Base-by-base conservation (phyloP, 495 filamentous ascomycete species). In the Trichodelitschia bisporula region DNA sequence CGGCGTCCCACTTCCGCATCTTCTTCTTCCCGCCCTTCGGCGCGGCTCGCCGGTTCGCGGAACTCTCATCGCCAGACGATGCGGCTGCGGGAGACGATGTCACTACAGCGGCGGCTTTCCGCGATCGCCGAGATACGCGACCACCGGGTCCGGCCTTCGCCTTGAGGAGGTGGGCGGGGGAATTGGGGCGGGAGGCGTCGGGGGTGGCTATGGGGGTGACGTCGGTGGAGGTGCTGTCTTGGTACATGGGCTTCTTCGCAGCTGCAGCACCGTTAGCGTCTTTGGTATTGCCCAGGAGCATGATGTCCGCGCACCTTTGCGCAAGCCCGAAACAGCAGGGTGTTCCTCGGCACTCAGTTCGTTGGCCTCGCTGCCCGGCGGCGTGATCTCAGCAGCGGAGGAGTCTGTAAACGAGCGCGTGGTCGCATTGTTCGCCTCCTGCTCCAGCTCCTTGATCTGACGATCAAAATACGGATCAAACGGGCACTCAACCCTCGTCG, bases 401-500 rank as follows among this genome's bases (percentile, higher is more conserved):
- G 6, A 28, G 5, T 31, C 9, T 4, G 40, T 44, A 24, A 47
- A 39, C 13, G 42, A 38, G 32, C 51, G 53, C 12, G 49, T 46
- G 19, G 50, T 36, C 11, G 47, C 39, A 15, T 43, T 38, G 12
- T 54, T 57, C 19, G 52, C 53, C 33, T 57, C 52, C 28, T 56
- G 54, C 48, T 97, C 86, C 3, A 95, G 64, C 46, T 91, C 78
- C 35, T 61, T 62, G 19, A 92, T 60, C 49, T 93, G 79, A 38
- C 84, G 78, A 39, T 93, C 77, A 47, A 95, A 97, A 50, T 92
- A 93, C 35, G 71, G 63, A 46, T 86, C 80, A 49, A 95, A 95
- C 12, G 59, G 60, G 45, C 64, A 70, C 39, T 84, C 62, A 30
- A 79, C 59, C 18, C 75, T 57, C 25, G 73, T 77, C 3, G 69